Evolutionary conservation across 495 filamentous ascomycete species (phyloP).

Genomic region (Massariosphaeria phaeospora): DNA sequence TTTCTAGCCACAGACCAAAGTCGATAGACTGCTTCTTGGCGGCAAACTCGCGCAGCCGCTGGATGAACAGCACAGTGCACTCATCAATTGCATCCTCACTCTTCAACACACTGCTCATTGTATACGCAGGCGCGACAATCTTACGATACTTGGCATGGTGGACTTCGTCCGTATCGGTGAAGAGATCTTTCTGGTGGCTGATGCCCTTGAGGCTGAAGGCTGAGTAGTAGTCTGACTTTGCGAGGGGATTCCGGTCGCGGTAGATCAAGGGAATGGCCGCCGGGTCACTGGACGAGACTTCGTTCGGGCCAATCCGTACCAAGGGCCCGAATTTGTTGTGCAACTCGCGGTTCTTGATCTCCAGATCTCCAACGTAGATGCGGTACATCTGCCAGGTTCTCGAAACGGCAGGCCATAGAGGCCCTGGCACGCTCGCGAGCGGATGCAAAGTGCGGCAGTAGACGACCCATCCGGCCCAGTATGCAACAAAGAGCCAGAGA

Average conservation of each 20-base stretch:
- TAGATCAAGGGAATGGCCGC: constrained; percentile 3
- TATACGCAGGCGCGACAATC: constrained; percentile 4
- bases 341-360: not conserved
- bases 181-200: constrained; percentile 7
- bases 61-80: constrained; percentile 2
- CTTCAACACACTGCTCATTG: constrained; percentile 12
- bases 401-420: constrained; percentile 13
- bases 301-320: constrained; percentile 14
- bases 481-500: no score
- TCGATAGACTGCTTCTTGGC: constrained; percentile 1
- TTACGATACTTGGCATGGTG: constrained; percentile 3
- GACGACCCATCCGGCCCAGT: constrained; percentile 6
- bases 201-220: not conserved
- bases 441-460: constrained; percentile 12
- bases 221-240: constrained; percentile 8
- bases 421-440: constrained; percentile 11
- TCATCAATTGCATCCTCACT: constrained; percentile 5
- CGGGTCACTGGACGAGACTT: constrained; percentile 4
- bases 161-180: constrained; percentile 7
- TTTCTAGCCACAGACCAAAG: constrained; percentile 17
- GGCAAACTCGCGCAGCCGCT: constrained; percentile 1
- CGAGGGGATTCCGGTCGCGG: not conserved
- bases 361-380: constrained; percentile 11
- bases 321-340: constrained; percentile 4
- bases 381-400: constrained; percentile 19